A percentile compares a stretch with the other conserved stretches of the same genome.
Evolutionary conservation across 257 asterid species (phyloP).

Genomic region (Nicotiana sylvestris): DNA sequence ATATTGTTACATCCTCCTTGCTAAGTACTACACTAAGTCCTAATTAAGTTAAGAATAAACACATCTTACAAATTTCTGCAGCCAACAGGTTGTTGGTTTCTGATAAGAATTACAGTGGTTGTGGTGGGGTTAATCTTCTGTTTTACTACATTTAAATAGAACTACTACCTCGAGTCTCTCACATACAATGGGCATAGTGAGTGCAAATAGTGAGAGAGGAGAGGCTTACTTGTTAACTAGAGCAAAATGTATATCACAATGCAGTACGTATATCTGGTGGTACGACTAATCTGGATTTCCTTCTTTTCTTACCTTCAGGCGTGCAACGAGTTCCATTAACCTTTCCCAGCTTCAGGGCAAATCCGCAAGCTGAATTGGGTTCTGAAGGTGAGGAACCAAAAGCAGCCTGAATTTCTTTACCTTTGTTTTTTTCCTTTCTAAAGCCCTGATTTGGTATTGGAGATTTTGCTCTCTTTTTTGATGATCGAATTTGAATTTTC

Average conservation of each 20-base stretch:
- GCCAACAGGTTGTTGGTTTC: constrained; percentile 9
- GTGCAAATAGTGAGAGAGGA: neutral
- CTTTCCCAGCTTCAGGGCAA: constrained; percentile 37
- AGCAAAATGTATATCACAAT: constrained; percentile 18
- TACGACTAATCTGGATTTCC: constrained; percentile 46
- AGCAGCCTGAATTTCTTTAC: constrained; percentile 38
- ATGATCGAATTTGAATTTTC: constrained; percentile 30
- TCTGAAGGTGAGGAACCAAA: constrained; percentile 33
- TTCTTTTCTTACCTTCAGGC: constrained; percentile 75
- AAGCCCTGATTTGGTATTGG: constrained; percentile 29
- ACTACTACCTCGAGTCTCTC: neutral
- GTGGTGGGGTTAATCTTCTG: neutral
- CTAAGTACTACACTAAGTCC: neutral
- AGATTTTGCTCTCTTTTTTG: constrained; percentile 61
- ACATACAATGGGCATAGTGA: no score
- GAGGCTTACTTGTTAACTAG: neutral
- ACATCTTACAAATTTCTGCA: neutral
- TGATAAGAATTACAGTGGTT: neutral
- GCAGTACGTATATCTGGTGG: constrained; percentile 47
- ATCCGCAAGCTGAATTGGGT: constrained; percentile 35
- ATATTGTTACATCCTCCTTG: neutral
- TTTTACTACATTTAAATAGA: neutral
- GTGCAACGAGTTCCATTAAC: constrained; percentile 36
- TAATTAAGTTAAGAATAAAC: neutral
- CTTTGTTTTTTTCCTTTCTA: constrained; percentile 24